phyloP scores from a whole-genome alignment of 805 yeast species.

The Wickerhamiella musiphila region DNA sequence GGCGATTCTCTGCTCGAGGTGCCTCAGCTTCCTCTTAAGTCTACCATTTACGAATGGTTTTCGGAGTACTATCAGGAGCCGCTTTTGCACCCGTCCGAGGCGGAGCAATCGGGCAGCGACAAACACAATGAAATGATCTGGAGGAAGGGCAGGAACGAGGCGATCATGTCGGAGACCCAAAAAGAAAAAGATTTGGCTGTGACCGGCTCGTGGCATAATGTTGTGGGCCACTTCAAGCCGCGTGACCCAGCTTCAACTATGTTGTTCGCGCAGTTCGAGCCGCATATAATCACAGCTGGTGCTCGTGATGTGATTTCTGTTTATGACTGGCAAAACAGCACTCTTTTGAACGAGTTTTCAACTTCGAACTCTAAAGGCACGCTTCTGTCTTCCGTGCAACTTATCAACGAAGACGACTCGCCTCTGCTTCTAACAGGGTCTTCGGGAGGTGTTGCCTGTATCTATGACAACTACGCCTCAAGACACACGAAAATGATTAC shows the following conservation, averaged over 20 bases:
- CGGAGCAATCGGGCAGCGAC: constrained; percentile 83
- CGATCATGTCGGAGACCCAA: constrained; percentile 75
- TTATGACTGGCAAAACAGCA: constrained; percentile 67
- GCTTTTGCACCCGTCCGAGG: constrained; percentile 68
- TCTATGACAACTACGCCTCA: constrained; percentile 61
- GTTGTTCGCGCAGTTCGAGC: constrained; percentile 80
- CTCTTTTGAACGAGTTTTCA: constrained; percentile 49
- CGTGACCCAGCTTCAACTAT: constrained; percentile 24
- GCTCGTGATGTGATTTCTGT: constrained; percentile 69
- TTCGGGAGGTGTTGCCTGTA: constrained; percentile 83
- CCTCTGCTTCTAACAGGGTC: constrained; percentile 78
- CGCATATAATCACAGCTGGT: constrained; percentile 60
- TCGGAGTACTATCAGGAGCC: constrained; percentile 94
- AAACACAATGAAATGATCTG: constrained; percentile 69
- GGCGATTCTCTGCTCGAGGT: not conserved
- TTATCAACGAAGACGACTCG: constrained; percentile 81
- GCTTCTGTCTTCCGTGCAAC: constrained; percentile 67
- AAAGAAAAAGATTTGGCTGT: constrained; percentile 71
- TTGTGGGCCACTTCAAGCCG: constrained; percentile 45
- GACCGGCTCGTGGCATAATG: constrained; percentile 70
- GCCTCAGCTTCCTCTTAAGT: constrained; percentile 19
- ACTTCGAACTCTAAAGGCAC: constrained; percentile 81
- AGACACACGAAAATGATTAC: constrained; percentile 47
- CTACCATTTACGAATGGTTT: constrained; percentile 26
- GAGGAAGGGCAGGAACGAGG: constrained; percentile 81